A percentile compares a stretch with the other conserved stretches of the same genome.
Evolutionary conservation across 2,329 filamentous ascomycete genomes (phyloP).

Genomic region (Hyphodiscus sp.): DNA sequence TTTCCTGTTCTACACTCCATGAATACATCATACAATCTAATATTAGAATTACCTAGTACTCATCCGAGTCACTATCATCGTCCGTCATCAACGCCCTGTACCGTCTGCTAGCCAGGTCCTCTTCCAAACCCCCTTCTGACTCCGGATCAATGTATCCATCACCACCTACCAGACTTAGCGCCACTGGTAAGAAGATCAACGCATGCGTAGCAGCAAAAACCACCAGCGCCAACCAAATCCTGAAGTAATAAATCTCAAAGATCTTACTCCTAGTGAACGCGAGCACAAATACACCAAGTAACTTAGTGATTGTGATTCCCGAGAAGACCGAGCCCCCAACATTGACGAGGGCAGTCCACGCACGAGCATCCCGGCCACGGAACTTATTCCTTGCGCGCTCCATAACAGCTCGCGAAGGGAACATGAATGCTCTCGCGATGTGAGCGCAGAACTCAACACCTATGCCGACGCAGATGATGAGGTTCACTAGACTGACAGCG

Average conservation of each 20-base stretch:
- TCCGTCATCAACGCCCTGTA: slow-evolving; percentile 74
- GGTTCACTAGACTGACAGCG: slow-evolving; percentile 88
- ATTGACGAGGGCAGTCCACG: slow-evolving; percentile 90
- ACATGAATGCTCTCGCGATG: slow-evolving; percentile 92
- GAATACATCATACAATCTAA: background rate
- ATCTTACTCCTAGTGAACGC: slow-evolving; percentile 97
- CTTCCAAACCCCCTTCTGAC: slow-evolving; percentile 79
- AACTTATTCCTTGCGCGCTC: slow-evolving; percentile 74
- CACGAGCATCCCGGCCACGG: slow-evolving; percentile 74
- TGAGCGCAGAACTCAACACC: slow-evolving; percentile 97
- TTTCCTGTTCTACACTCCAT: background rate
- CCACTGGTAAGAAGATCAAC: slow-evolving; percentile 84
- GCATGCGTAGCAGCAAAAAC: slow-evolving; percentile 84
- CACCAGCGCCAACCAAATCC: slow-evolving; percentile 90
- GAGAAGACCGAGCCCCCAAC: slow-evolving; percentile 93
- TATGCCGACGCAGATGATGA: slow-evolving; percentile 96
- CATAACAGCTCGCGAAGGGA: slow-evolving; percentile 76
- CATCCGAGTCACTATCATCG: slow-evolving; percentile 55
- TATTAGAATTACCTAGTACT: slow-evolving; percentile 15
- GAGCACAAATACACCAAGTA: slow-evolving; percentile 84
- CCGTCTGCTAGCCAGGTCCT: slow-evolving; percentile 73
- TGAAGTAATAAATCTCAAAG: slow-evolving; percentile 99
- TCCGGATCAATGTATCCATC: slow-evolving; percentile 84
- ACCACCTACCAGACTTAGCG: slow-evolving; percentile 78
- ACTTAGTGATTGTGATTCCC: slow-evolving; percentile 92